Evolutionary conservation across 768 basidiomycete species (phyloP).

Genomic region (Stropharia rugosoannulata): DNA sequence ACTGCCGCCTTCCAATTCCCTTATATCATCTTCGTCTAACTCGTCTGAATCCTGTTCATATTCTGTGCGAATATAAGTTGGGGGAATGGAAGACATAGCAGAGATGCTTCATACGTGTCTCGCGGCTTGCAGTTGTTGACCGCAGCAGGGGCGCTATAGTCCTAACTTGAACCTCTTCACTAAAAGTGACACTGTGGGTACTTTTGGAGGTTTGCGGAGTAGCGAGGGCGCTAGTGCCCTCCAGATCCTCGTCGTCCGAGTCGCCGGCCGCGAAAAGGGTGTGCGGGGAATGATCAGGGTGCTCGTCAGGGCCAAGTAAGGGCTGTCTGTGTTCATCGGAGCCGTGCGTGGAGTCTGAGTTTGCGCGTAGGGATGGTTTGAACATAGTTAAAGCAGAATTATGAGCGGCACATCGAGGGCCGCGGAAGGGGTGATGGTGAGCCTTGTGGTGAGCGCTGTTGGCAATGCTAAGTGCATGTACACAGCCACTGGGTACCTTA

Average conservation of each 20-base stretch:
- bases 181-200: constrained; percentile 58
- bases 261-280: constrained; percentile 56
- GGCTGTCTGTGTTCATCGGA: constrained; percentile 53
- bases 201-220: constrained; percentile 31
- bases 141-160: constrained; percentile 66
- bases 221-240: constrained; percentile 29
- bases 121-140: constrained; percentile 76
- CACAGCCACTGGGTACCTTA: constrained; percentile 5
- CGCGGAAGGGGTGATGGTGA: not conserved
- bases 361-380: constrained; percentile 17
- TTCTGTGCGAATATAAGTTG: constrained; percentile 41
- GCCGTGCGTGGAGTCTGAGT: constrained; percentile 17
- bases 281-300: constrained; percentile 28
- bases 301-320: constrained; percentile 50
- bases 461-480: not conserved
- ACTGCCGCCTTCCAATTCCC: constrained; percentile 24
- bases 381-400: constrained; percentile 19
- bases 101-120: constrained; percentile 63
- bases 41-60: constrained; percentile 86
- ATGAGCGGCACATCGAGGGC: constrained; percentile 20
- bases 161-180: constrained; percentile 55
- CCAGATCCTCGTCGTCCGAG: constrained; percentile 49
- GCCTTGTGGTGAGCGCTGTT: constrained; percentile 1
- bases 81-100: not conserved
- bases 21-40: constrained; percentile 51